phyloP scores from a whole-genome alignment of 106 monocot genomes.

The Vanilla planifolia region DNA sequence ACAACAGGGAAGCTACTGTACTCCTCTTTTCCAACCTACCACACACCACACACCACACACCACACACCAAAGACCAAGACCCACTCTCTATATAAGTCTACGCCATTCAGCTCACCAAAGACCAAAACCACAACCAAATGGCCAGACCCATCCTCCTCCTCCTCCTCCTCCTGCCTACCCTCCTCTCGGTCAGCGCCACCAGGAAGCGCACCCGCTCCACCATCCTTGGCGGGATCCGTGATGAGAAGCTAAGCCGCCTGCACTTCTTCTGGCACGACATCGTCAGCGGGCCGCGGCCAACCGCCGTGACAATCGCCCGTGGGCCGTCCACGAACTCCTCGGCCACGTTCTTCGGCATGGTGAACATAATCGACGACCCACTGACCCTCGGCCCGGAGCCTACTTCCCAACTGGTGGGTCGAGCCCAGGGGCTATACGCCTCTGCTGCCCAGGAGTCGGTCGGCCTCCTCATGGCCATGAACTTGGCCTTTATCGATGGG shows the following conservation, averaged over 20 bases:
- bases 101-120: too few species aligned
- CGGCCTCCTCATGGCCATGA: constrained; percentile 10
- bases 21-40: too few species aligned
- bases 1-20: too few species aligned
- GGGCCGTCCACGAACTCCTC: background rate
- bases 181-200: too few species aligned
- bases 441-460: constrained; percentile 20
- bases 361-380: constrained; percentile 35
- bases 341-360: constrained; percentile 24
- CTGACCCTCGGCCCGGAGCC: constrained; percentile 22
- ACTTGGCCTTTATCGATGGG: background rate
- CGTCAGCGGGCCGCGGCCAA: constrained; percentile 6
- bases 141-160: background rate
- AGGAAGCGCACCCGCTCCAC: background rate
- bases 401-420: constrained; percentile 21
- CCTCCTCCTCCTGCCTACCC: background rate
- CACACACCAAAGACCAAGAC: too few species aligned
- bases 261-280: constrained; percentile 35
- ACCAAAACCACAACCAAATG: too few species aligned
- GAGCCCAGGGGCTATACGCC: constrained; percentile 27
- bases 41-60: too few species aligned
- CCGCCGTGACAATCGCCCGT: constrained; percentile 15
- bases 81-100: too few species aligned
- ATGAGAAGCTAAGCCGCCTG: constrained; percentile 14
- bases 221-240: background rate